These are phyloP conservation scores for Solanum okadae DNA, from an alignment of 257 asterid genomes.

Conservation along the genomic window DNA sequence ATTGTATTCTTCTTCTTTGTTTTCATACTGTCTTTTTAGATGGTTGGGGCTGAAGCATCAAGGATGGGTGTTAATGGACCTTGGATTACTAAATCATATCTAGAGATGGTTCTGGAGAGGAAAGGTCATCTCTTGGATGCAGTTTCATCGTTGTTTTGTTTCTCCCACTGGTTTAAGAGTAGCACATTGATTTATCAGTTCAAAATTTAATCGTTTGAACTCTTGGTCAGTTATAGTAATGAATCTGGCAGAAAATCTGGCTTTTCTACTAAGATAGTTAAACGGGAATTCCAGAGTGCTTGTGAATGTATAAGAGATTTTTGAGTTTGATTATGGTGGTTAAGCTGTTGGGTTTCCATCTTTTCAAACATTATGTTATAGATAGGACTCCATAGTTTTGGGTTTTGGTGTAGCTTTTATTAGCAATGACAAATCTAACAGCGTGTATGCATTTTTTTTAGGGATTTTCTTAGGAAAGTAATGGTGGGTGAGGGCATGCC, in stretches of 20 bases:
- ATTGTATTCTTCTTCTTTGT: background rate
- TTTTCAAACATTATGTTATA: background rate
- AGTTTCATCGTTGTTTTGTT: background rate
- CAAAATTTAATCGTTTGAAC: background rate
- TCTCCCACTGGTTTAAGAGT: background rate
- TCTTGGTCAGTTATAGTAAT: background rate
- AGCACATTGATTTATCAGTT: background rate
- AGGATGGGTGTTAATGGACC: conserved; percentile 86
- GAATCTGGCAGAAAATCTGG: background rate
- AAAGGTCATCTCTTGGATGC: conserved; percentile 47
- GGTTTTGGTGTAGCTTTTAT: background rate
- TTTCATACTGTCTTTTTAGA: conserved; percentile 23
- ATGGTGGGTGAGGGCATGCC: background rate
- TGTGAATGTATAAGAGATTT: background rate
- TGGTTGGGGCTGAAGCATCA: conserved; percentile 81
- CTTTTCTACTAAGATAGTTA: background rate
- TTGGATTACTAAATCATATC: conserved; percentile 96
- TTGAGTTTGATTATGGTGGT: background rate
- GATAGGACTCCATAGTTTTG: background rate
- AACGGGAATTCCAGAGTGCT: background rate
- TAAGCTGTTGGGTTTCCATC: background rate
- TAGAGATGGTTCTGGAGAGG: conserved; percentile 94
- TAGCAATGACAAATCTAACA: background rate
- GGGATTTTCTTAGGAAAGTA: background rate
- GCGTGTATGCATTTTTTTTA: background rate